Base-by-base conservation (phyloP, 306 rosid genomes). In the Lathyrus tuberosus region DNA sequence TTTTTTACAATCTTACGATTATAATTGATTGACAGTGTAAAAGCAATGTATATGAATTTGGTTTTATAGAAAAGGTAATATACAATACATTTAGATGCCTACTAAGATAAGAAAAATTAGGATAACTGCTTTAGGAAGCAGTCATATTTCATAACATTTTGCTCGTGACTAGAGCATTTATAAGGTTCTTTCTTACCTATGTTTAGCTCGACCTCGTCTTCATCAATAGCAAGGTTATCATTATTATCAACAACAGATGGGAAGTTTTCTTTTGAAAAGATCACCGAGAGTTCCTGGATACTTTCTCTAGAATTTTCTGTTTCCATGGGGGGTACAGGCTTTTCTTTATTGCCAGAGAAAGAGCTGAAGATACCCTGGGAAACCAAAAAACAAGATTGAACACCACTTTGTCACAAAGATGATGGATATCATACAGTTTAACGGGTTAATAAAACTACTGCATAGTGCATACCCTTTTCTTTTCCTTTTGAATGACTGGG, bases 301-400 rank as follows among this genome's bases (percentile, higher is more conserved):
- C 89, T 79, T 84, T 81, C 88, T 81, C 66, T 85, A 59, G 89
- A 11, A 73, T 82, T 89, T 84, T 80, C 96, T 63, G 62, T 63
- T 75, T 86, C 98, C 62, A 71, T 2, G 16, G 71, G 66, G 37
- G 85, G 79, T 46, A 44, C 84, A 58, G 77, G 87, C 82, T 94
- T 94, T 65, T 89, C 78, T 79, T 88, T 94, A 74, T 72, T 81
- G 60, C 97, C 85, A 53, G 90, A 81, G 57, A 93, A 79, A 22
- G 97, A 87, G 78, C 91, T 83, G 72, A 94, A 90, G 76, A 94
- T 78, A 62, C 98, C 97, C 98, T 94, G 71, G 14, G 67, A 74
- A 49, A 44, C 59, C 76, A 56, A 24, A 31, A 24, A 22, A 51
- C 17, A 63, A 43, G 49, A 44, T 47, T 61, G 38, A 77, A 61